A percentile compares a stretch with the other conserved stretches of the same genome.
Conservation (phyloP, 108 stramenopile species). For the Cyclotella cryptica region DNA sequence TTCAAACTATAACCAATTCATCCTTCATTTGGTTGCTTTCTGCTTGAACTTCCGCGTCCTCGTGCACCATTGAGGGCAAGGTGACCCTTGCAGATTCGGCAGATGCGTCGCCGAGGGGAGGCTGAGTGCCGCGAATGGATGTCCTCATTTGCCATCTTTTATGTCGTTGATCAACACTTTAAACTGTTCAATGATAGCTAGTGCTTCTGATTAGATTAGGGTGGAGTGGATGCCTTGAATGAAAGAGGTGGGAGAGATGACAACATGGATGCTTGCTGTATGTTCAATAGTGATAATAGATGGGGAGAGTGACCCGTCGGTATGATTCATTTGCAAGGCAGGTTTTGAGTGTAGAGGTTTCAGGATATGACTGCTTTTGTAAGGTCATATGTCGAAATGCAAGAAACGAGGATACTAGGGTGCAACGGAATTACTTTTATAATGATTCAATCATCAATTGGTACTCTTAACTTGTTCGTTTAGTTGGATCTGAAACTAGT, state of each 20-base stretch:
- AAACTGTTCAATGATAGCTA: neutral
- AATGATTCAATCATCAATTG: no score
- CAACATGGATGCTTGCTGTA: neutral
- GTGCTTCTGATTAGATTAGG: neutral
- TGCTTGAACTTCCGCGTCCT: neutral
- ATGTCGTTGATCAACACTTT: neutral
- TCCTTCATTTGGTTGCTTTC: slow-evolving; percentile 17
- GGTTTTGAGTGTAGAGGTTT: no score
- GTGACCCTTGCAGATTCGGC: slow-evolving; percentile 21
- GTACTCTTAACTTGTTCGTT: no score
- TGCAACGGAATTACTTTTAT: no score
- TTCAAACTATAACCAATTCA: no score
- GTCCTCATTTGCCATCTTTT: neutral
- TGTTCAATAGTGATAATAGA: neutral
- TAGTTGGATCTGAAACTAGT: no score
- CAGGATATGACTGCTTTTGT: no score
- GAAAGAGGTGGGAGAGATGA: neutral
- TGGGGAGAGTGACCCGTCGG: neutral
- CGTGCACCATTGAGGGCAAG: slow-evolving; percentile 32
- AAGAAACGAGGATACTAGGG: no score
- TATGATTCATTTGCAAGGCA: no score
- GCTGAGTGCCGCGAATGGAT: slow-evolving; percentile 21
- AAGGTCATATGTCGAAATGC: no score
- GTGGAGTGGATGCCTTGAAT: slow-evolving; percentile 6
- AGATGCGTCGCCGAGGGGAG: slow-evolving; percentile 29